These are phyloP conservation scores for Rhodotorula paludigena DNA, from an alignment of 768 basidiomycete species.

Conservation along the genomic window DNA sequence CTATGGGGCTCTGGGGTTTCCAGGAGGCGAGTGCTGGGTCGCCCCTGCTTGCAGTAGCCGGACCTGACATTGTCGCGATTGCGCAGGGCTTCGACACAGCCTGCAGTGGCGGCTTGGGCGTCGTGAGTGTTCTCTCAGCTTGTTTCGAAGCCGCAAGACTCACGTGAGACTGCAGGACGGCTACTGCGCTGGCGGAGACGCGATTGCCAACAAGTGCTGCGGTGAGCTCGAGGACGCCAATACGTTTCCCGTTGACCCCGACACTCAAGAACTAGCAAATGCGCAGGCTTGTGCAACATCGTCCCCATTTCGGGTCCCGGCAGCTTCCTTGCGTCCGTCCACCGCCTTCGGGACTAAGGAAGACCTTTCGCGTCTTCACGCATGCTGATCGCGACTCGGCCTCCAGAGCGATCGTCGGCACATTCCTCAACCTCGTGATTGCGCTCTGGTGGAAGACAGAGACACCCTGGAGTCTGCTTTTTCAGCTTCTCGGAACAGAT, in stretches of 20 bases:
- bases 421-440: slow-evolving; percentile 7
- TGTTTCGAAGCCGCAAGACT: no score
- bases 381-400: not conserved
- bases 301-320: slow-evolving; percentile 18
- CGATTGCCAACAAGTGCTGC: not conserved
- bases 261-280: no score
- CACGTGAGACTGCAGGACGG: no score
- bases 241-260: not conserved
- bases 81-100: not conserved
- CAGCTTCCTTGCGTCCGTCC: slow-evolving; percentile 1
- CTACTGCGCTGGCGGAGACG: no score
- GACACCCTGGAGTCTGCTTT: slow-evolving; percentile 10
- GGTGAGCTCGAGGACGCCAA: not conserved
- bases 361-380: no score
- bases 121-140: no score
- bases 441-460: slow-evolving; percentile 3
- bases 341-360: no score
- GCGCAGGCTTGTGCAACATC: not conserved
- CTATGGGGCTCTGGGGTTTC: no score
- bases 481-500: slow-evolving; percentile 9
- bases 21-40: no score
- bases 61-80: not conserved
- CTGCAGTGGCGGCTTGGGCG: not conserved
- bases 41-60: rapidly evolving
- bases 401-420: not conserved